Conservation (phyloP, 306 rosid genomes). For the Glycine latifolia region DNA sequence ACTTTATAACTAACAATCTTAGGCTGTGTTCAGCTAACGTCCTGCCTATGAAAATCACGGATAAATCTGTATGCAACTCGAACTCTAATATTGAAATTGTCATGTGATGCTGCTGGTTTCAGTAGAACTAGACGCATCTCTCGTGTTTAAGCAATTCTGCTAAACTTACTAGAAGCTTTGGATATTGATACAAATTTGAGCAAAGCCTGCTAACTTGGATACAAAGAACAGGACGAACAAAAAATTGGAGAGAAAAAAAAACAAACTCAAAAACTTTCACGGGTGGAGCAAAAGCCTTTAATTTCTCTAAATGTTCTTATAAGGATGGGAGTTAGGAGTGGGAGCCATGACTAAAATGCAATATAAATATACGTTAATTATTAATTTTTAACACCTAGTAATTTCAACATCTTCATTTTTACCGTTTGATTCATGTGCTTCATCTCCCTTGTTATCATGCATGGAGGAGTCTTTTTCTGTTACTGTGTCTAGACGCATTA, state of each 20-base stretch:
- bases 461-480: constrained; percentile 45
- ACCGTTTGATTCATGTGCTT: constrained; percentile 42
- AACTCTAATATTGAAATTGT: neutral
- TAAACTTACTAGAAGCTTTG: neutral
- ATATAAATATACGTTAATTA: neutral
- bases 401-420: neutral
- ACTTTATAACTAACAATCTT: neutral
- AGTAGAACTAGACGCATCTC: too few species aligned
- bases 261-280: neutral
- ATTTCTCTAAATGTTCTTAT: neutral
- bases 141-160: neutral
- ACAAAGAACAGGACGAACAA: too few species aligned
- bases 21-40: neutral
- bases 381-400: constrained; percentile 11
- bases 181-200: neutral
- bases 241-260: neutral
- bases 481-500: constrained; percentile 50
- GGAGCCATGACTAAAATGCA: neutral
- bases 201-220: neutral
- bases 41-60: neutral
- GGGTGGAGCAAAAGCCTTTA: neutral
- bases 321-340: neutral
- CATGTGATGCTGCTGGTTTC: too few species aligned
- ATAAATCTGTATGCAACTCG: neutral
- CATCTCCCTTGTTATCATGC: neutral